Base-by-base conservation (phyloP, 768 basidiomycete genomes). In the Kwoniella newhampshirensis region DNA sequence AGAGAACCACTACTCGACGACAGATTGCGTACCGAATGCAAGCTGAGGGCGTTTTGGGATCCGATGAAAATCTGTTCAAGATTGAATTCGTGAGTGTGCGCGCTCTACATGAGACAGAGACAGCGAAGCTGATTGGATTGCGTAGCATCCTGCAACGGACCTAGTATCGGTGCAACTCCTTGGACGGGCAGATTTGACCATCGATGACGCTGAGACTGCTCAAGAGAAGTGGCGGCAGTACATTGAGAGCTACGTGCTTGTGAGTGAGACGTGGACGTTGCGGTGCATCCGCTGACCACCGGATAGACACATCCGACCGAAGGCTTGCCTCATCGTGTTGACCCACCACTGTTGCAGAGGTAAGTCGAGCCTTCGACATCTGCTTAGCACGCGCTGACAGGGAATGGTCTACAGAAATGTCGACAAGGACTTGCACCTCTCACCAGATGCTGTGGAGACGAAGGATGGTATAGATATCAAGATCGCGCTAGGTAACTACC, bases 1-100 rank as follows among this genome's bases (percentile, higher is more conserved):
- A 76, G 23, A 67, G 57, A 27, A 73, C 74, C 1, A 70, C 73
- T 0, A 70, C 52, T 27, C 62, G 63, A 47, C 69, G 72, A 54
- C 80, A 81, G 66, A 78, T 79, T 54, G 77, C 77, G 11, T 81
- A 80, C 61, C 68, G 80, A 17, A 69, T 75, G 57, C 68, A 75
- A 26, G 79, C 78, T 18, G 80, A 81, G 51, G 60, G 64, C 5
- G 73, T 76, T 1, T 62, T 79, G 15, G 77, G 75, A 0, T 43
- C 65, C 17, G 79, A 80, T 25, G 79, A 81, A 64, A 79, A 78
- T 63, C 57, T 81, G 32, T 81, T 75, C 70, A 75, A 78, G 54
- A 68, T 80, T 30, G 78, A 78, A 57, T 80, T 77, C 72, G 74
- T 79, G 41, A 59, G 79, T 68, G 20, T 7, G 21, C 35, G 25